Evolutionary conservation across 129 eudicot genomes (phyloP).

Genomic region (Oenanthe sinensis): DNA sequence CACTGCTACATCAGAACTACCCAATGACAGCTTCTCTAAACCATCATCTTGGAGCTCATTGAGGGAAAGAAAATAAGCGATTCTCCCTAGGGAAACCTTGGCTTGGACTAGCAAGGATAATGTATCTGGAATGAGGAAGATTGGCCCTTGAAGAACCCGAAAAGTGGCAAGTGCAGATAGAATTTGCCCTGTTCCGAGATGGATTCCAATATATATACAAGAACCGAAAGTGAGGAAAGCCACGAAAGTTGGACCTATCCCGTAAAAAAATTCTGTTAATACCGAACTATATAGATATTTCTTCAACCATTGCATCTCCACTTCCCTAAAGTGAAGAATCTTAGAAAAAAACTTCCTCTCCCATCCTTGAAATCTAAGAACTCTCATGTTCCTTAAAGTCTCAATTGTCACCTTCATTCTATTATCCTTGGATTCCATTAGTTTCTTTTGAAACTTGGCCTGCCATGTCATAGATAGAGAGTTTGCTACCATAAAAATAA

Average conservation of each 20-base stretch:
- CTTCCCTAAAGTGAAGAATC: conserved; percentile 38
- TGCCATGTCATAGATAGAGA: conserved; percentile 46
- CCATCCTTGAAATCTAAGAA: conserved; percentile 87
- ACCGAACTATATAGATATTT: conserved; percentile 34
- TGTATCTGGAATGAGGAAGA: conserved; percentile 65
- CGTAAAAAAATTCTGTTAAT: conserved; percentile 32
- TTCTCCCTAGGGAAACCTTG: conserved; percentile 85
- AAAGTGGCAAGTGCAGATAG: conserved; percentile 80
- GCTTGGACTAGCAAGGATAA: conserved; percentile 71
- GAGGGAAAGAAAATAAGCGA: conserved; percentile 54
- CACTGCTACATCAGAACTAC: conserved; percentile 36
- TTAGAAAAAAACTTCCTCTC: conserved; percentile 71
- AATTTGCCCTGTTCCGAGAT: conserved; percentile 60
- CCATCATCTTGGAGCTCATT: conserved; percentile 21
- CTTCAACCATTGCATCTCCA: conserved; percentile 60
- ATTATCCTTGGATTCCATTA: conserved; percentile 73
- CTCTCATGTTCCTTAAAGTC: conserved; percentile 80
- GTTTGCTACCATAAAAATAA: conserved; percentile 55
- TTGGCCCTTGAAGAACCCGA: conserved; percentile 71
- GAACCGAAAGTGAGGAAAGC: conserved; percentile 64
- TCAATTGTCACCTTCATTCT: conserved; percentile 89
- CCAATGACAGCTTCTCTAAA: conserved; percentile 26
- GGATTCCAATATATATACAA: conserved; percentile 58
- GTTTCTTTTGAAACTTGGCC: conserved; percentile 53
- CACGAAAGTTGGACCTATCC: conserved; percentile 71